phyloP scores from a whole-genome alignment of 2,329 filamentous ascomycete species.

The Parafenestella ontariensis region DNA sequence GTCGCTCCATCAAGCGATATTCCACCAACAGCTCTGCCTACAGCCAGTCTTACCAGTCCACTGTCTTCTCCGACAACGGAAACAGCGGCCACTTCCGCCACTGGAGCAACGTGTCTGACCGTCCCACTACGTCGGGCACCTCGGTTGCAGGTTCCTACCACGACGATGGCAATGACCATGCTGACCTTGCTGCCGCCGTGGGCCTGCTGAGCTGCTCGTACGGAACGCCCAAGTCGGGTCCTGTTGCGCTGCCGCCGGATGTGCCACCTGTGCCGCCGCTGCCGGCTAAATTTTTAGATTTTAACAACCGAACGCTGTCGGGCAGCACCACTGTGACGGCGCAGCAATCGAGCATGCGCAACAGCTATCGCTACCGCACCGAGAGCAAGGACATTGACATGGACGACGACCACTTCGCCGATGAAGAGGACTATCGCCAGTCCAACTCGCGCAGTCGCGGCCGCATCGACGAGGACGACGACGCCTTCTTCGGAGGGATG shows the following conservation, averaged over 20 bases:
- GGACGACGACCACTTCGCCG: slow-evolving; percentile 66
- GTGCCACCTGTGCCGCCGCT: slow-evolving; percentile 88
- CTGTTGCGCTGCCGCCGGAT: slow-evolving; percentile 70
- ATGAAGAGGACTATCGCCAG: slow-evolving; percentile 69
- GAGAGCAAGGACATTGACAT: slow-evolving; percentile 56
- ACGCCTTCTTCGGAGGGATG: slow-evolving; percentile 95
- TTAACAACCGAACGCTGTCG: slow-evolving; percentile 63
- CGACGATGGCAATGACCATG: slow-evolving; percentile 73
- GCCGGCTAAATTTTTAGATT: slow-evolving; percentile 76
- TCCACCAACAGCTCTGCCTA: slow-evolving; percentile 58
- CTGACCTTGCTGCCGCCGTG: slow-evolving; percentile 86
- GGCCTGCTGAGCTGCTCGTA: slow-evolving; percentile 92
- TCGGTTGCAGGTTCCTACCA: slow-evolving; percentile 69
- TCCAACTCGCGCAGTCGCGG: slow-evolving; percentile 56
- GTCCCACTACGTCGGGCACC: slow-evolving; percentile 74
- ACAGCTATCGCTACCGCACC: slow-evolving; percentile 65
- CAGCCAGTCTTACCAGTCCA: slow-evolving; percentile 84
- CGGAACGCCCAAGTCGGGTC: slow-evolving; percentile 74
- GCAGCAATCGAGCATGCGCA: slow-evolving; percentile 67
- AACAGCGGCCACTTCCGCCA: slow-evolving; percentile 71
- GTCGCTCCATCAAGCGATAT: slow-evolving; percentile 52
- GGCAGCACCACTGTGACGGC: slow-evolving; percentile 61
- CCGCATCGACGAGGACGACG: slow-evolving; percentile 85
- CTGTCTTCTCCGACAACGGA: slow-evolving; percentile 63
- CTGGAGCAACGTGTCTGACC: slow-evolving; percentile 71